Base-by-base conservation (phyloP, 495 filamentous ascomycete species). In the Podospora fimiseda region DNA sequence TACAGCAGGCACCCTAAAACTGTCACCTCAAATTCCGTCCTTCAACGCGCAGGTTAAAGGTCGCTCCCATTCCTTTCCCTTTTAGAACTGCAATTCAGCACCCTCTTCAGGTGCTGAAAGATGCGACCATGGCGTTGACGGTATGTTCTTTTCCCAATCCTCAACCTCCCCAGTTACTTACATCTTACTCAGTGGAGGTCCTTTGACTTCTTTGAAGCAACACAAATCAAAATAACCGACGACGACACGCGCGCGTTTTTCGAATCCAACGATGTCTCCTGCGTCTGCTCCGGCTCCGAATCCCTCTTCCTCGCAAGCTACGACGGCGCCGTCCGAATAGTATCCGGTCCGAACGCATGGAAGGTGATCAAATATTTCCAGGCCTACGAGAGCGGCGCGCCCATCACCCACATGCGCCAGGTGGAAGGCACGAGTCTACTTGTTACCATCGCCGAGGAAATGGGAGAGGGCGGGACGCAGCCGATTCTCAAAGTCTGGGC, bases 181-280 rank as follows among this genome's bases (percentile, higher is more conserved):
- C 8, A 37, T 7, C 19, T 21, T 20, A 5, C 36, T 38, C 61
- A 98, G 91, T 96, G 94, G 93, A 95, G 95, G 88, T 83, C 88
- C 48, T 97, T 98, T 76, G 90, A 93, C 80, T 97, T 98, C 83
- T 95, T 98, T 77, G 90, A 96, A 68, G 89, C 95, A 66, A 81
- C 84, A 55, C 83, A 85, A 60, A 84, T 97, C 69, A 85, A 86
- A 67, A 78, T 88, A 52, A 76, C 86, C 48, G 87, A 90, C 67
- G 86, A 87, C 45, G 76, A 76, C 46, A 76, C 70, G 48, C 71
- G 72, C 51, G 57, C 69, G 55, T 64, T 73, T 69, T 67, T 74
- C 63, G 68, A 72, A 50, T 70, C 67, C 57, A 69, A 78, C 64
- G 75, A 76, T 43, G 70, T 77, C 50, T 66, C 74, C 41, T 70